These are phyloP conservation scores for Anethum foeniculum DNA, from an alignment of 140 eudicot species.

Conservation along the genomic window DNA sequence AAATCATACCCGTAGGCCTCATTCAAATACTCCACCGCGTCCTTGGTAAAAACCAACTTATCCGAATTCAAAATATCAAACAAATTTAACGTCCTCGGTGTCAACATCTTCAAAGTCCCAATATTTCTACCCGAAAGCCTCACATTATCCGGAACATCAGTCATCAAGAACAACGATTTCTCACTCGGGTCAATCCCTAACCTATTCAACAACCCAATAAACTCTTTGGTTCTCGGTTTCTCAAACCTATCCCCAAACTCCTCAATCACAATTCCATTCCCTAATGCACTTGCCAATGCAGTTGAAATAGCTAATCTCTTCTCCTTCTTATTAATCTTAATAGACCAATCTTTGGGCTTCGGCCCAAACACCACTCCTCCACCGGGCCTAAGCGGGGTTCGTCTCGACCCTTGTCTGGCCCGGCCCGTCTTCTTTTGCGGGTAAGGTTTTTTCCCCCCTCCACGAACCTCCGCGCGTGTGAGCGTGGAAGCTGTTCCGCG, in stretches of 20 bases:
- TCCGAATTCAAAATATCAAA: slow-evolving; percentile 80
- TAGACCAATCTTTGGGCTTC: slow-evolving; percentile 77
- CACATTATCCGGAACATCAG: slow-evolving; percentile 68
- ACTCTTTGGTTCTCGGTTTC: slow-evolving; percentile 81
- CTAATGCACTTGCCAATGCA: slow-evolving; percentile 62
- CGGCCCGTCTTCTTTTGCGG: slow-evolving; percentile 84
- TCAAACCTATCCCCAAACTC: slow-evolving; percentile 75
- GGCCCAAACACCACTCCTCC: slow-evolving; percentile 92
- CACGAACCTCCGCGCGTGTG: slow-evolving; percentile 93
- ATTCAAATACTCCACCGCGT: slow-evolving; percentile 78
- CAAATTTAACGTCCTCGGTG: slow-evolving; percentile 81
- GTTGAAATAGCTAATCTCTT: slow-evolving; percentile 75
- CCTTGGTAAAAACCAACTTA: slow-evolving; percentile 63
- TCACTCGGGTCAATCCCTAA: slow-evolving; percentile 79
- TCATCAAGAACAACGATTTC: slow-evolving; percentile 78
- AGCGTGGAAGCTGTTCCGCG: slow-evolving; percentile 97
- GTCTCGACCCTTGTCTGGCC: slow-evolving; percentile 84
- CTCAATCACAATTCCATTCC: slow-evolving; percentile 63
- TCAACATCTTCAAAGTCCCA: slow-evolving; percentile 76
- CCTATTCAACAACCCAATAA: slow-evolving; percentile 59
- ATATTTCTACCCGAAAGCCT: slow-evolving; percentile 63
- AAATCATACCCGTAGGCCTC: slow-evolving; percentile 63
- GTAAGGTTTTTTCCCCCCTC: slow-evolving; percentile 84
- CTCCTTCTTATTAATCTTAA: slow-evolving; percentile 78
- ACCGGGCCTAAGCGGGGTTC: slow-evolving; percentile 87